Evolutionary conservation across 805 yeast genomes (phyloP).

Genomic region (Monosporozyma solicola): DNA sequence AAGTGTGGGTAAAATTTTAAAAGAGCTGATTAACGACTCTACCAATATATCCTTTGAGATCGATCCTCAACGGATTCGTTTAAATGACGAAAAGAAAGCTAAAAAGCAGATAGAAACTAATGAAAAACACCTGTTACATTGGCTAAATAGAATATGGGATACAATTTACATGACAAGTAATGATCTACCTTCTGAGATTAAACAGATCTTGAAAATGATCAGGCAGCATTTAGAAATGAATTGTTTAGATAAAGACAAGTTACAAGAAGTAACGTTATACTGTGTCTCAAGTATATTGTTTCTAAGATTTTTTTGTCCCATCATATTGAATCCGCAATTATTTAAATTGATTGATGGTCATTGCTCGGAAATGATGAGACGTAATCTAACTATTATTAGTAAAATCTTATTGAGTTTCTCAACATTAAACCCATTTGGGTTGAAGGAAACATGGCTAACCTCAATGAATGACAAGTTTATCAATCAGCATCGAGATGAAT

Average conservation of each 20-base stretch:
- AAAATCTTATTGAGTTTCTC: constrained; percentile 73
- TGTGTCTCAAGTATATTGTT: constrained; percentile 80
- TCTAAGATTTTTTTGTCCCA: constrained; percentile 82
- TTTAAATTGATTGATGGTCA: constrained; percentile 65
- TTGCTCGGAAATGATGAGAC: constrained; percentile 60
- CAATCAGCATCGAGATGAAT: constrained; percentile 43
- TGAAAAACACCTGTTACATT: constrained; percentile 39
- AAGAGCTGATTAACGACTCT: constrained; percentile 41
- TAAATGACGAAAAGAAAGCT: constrained; percentile 32
- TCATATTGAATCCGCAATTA: constrained; percentile 79
- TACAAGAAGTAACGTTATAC: constrained; percentile 42
- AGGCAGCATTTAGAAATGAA: constrained; percentile 53
- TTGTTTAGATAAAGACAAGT: constrained; percentile 39
- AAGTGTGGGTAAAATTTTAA: constrained; percentile 62
- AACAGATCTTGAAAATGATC: constrained; percentile 52
- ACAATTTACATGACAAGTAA: constrained; percentile 56
- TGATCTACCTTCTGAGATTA: constrained; percentile 64
- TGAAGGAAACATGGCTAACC: constrained; percentile 75
- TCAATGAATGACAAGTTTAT: constrained; percentile 58
- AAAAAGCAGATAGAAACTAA: constrained; percentile 41
- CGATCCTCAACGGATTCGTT: constrained; percentile 56
- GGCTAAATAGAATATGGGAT: constrained; percentile 56
- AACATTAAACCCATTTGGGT: constrained; percentile 63
- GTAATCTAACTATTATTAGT: constrained; percentile 75
- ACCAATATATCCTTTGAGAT: constrained; percentile 52